Percentiles rank a stretch among this genome's conserved stretches.
Conservation (phyloP, 768 basidiomycete genomes). For the Lentinula detonsa region DNA sequence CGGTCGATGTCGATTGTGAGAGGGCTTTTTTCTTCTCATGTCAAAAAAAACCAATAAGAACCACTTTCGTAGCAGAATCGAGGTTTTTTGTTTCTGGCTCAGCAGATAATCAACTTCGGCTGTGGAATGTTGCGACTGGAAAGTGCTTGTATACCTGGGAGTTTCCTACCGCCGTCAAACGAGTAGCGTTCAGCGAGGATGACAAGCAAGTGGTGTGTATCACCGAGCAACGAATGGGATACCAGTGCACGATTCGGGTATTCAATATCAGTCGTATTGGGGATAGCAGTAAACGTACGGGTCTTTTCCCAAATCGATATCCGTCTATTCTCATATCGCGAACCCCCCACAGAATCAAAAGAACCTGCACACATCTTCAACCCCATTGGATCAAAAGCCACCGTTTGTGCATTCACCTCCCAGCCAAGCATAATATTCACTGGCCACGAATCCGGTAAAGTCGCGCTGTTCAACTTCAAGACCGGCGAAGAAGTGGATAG, state of each 20-base stretch:
- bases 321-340: background rate
- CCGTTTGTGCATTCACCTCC: slow-evolving; percentile 88
- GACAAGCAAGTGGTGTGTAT: slow-evolving; percentile 84
- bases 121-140: slow-evolving; percentile 87
- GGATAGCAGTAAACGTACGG: slow-evolving; percentile 76
- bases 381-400: slow-evolving; percentile 93
- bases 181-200: slow-evolving; percentile 87
- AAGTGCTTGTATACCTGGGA: slow-evolving; percentile 96
- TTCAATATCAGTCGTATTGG: slow-evolving; percentile 81
- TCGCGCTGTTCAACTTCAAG: slow-evolving; percentile 86
- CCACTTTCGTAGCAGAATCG: slow-evolving; percentile 56
- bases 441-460: slow-evolving; percentile 95
- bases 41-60: slow-evolving; percentile 10
- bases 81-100: slow-evolving; percentile 85
- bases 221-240: slow-evolving; percentile 96
- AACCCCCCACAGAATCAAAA: slow-evolving; percentile 48
- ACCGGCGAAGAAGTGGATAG: slow-evolving; percentile 76
- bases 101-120: slow-evolving; percentile 87
- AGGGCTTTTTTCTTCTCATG: slow-evolving; percentile 12
- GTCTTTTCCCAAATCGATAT: background rate
- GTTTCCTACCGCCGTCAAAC: slow-evolving; percentile 96
- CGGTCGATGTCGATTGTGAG: slow-evolving; percentile 92
- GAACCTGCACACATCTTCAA: slow-evolving; percentile 78
- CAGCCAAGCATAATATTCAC: slow-evolving; percentile 77
- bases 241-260: slow-evolving; percentile 85